Percentiles rank a stretch among this genome's conserved stretches.
phyloP scores from a whole-genome alignment of 176 grass and related monocot species.

The Carex scoparia region DNA sequence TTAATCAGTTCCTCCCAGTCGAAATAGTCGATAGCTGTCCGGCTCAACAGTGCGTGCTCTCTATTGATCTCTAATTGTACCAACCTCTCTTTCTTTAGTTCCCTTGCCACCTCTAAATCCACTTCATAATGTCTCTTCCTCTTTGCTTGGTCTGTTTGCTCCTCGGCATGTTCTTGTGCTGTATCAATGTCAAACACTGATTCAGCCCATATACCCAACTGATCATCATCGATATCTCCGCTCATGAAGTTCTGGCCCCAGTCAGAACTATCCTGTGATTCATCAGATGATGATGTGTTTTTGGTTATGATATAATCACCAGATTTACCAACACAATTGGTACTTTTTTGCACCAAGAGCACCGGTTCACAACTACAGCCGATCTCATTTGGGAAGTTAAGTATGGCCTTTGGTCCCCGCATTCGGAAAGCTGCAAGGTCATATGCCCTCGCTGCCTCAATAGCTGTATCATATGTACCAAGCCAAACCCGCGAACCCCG shows the following conservation, averaged over 20 bases:
- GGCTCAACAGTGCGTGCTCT: slow-evolving; percentile 29
- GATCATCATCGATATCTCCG: neutral
- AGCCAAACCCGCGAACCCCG: slow-evolving; percentile 22
- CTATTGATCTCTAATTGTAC: neutral
- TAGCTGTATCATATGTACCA: slow-evolving; percentile 13
- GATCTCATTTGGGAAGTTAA: slow-evolving; percentile 19
- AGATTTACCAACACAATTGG: neutral
- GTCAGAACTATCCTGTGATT: slow-evolving; percentile 4
- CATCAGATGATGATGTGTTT: neutral
- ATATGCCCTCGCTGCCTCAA: slow-evolving; percentile 14
- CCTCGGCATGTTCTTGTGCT: neutral
- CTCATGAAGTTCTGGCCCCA: neutral
- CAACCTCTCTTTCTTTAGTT: neutral
- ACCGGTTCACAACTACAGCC: slow-evolving; percentile 18
- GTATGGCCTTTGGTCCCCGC: slow-evolving; percentile 15
- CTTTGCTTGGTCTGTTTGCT: neutral
- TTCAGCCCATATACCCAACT: neutral
- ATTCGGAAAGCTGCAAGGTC: neutral
- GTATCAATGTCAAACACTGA: neutral
- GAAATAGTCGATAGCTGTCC: neutral
- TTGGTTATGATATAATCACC: neutral
- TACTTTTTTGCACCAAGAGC: neutral
- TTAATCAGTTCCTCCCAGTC: too few relatives aligned
- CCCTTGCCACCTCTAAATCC: neutral
- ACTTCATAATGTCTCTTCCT: slow-evolving; percentile 5